Evolutionary conservation across 1,284 basidiomycete genomes (phyloP).

Genomic region (Cerrena zonata): DNA sequence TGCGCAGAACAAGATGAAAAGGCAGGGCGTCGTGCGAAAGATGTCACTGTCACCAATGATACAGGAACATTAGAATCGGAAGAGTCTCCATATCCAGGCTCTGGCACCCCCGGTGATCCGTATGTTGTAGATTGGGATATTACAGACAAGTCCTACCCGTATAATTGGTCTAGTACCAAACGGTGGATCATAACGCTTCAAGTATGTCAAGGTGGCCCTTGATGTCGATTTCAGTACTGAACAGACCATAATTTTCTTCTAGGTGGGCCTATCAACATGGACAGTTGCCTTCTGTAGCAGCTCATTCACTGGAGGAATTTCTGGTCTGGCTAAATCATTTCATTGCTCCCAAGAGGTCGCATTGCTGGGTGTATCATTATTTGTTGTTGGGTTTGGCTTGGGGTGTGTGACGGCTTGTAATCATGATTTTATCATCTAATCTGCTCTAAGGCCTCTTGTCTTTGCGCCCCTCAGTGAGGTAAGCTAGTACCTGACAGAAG

Average conservation of each 20-base stretch:
- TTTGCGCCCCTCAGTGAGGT: slow-evolving; percentile 65
- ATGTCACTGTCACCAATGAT: neutral
- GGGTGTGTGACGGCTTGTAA: slow-evolving; percentile 22
- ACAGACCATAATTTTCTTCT: slow-evolving; percentile 26
- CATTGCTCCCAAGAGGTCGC: slow-evolving; percentile 48
- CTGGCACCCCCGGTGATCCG: slow-evolving; percentile 45
- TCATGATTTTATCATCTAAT: slow-evolving; percentile 8
- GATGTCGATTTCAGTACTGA: neutral
- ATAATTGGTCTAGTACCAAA: slow-evolving; percentile 48
- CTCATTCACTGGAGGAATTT: slow-evolving; percentile 53
- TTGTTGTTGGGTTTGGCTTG: slow-evolving; percentile 45
- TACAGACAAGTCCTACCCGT: slow-evolving; percentile 56
- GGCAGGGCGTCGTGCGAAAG: neutral
- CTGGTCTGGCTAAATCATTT: slow-evolving; percentile 42
- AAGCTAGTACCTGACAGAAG: slow-evolving; percentile 11
- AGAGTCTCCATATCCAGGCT: slow-evolving; percentile 29
- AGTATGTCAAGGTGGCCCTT: slow-evolving; percentile 28
- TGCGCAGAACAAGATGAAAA: neutral
- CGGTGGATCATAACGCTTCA: slow-evolving; percentile 55
- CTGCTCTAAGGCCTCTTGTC: slow-evolving; percentile 39
- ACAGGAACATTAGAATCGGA: too few species aligned
- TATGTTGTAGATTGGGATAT: slow-evolving; percentile 54
- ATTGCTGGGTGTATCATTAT: slow-evolving; percentile 57
- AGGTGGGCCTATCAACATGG: slow-evolving; percentile 37
- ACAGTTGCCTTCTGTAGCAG: slow-evolving; percentile 61